These are phyloP conservation scores for Chaetomiaceae sp. DNA, from an alignment of 2,329 filamentous ascomycete species.

Conservation along the genomic window DNA sequence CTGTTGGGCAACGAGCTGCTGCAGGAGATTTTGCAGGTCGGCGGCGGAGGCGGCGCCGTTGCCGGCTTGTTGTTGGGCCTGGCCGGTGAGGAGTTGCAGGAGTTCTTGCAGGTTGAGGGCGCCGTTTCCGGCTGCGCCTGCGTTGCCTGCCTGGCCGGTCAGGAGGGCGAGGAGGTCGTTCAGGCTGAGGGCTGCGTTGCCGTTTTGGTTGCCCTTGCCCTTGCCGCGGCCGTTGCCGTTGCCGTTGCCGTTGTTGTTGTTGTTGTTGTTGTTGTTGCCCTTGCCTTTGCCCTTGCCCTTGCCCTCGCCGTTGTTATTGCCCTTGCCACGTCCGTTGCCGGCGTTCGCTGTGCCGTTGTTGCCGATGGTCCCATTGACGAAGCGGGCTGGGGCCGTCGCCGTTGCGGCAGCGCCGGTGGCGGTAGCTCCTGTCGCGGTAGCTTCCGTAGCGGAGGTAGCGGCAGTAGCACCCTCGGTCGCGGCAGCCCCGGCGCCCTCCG, in stretches of 20 bases:
- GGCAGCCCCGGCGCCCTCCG: not conserved
- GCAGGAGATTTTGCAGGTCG: not conserved
- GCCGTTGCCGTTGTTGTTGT: not conserved
- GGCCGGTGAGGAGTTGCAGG: not conserved
- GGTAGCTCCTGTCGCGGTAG: not conserved
- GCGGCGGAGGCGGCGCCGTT: not conserved
- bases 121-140: not conserved
- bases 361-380: not conserved
- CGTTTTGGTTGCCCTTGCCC: not conserved
- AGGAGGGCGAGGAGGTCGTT: not conserved
- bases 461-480: not conserved
- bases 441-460: not conserved
- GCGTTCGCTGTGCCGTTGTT: not conserved
- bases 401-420: not conserved
- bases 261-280: not conserved
- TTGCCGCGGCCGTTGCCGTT: not conserved
- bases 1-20: not conserved
- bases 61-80: not conserved
- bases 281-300: conserved; percentile 9
- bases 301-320: not conserved
- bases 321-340: conserved; percentile 6
- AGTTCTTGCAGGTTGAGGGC: not conserved
- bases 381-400: not conserved
- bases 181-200: not conserved
- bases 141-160: not conserved